Evolutionary conservation across 2,329 filamentous ascomycete genomes (phyloP).

Genomic region (Lizonia empirigonia): DNA sequence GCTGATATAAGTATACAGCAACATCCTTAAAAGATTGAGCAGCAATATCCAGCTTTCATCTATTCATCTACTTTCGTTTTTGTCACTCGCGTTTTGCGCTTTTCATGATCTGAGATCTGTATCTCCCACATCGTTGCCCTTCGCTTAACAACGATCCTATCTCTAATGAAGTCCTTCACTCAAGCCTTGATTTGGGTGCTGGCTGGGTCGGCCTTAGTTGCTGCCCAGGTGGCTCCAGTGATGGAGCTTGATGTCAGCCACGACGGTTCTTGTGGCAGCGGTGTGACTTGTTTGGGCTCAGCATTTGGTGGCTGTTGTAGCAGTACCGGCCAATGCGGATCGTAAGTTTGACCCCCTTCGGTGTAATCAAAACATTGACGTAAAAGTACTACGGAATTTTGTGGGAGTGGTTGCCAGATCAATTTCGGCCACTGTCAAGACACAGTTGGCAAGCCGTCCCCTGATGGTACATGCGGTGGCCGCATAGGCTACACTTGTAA

Average conservation of each 20-base stretch:
- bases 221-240: conserved; percentile 5
- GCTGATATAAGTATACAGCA: no score
- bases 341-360: conserved; percentile 12
- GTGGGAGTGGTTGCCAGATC: conserved; percentile 29
- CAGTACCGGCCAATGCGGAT: conserved; percentile 22
- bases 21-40: no score
- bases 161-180: conserved; percentile 13
- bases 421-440: conserved; percentile 28
- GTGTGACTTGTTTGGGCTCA: conserved; percentile 25
- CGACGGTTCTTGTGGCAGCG: conserved; percentile 27
- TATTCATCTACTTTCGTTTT: no score
- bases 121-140: no score
- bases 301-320: conserved; percentile 30
- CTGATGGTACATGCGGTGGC: conserved; percentile 31
- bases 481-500: conserved; percentile 28
- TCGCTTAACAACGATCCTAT: no score
- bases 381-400: conserved; percentile 22
- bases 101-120: no score
- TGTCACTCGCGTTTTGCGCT: no score
- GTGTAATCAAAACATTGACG: not conserved
- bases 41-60: no score
- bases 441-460: conserved; percentile 21
- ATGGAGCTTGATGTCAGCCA: conserved; percentile 12
- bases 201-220: conserved; percentile 2
- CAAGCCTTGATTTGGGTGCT: conserved; percentile 6